A percentile compares a stretch with the other conserved stretches of the same genome.
Conservation (phyloP, 306 rosid species). For the Vigna trinervia region DNA sequence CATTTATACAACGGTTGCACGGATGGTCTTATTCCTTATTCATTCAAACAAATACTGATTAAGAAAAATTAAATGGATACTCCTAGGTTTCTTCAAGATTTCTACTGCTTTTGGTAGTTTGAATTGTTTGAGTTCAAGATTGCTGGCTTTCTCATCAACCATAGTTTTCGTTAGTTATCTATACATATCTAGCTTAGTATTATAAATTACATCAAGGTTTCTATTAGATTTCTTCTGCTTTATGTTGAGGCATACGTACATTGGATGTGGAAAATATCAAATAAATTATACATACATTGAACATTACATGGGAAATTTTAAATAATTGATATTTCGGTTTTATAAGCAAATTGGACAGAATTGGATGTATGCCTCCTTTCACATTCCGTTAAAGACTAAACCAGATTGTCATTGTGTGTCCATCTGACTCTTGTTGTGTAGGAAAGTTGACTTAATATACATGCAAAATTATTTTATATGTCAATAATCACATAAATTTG, state of each 20-base stretch:
- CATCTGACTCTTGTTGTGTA: too few relatives aligned
- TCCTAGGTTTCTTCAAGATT: slow-evolving; percentile 24
- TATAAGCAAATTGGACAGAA: neutral
- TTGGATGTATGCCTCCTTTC: neutral
- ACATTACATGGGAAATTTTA: too few relatives aligned
- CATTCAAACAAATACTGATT: slow-evolving; percentile 37
- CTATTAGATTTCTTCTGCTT: neutral
- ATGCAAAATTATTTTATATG: neutral
- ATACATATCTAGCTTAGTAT: neutral
- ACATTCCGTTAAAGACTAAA: neutral
- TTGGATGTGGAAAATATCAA: slow-evolving; percentile 3
- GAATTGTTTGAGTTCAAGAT: neutral
- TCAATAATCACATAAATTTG: neutral
- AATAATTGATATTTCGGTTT: too few relatives aligned
- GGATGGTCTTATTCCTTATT: slow-evolving; percentile 42
- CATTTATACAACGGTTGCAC: neutral
- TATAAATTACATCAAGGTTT: neutral
- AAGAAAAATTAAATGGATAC: slow-evolving; percentile 42
- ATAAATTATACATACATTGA: neutral
- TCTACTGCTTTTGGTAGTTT: slow-evolving; percentile 9
- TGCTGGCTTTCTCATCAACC: neutral
- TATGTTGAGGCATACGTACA: neutral
- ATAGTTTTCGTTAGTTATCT: neutral
- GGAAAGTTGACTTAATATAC: neutral
- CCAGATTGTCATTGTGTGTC: neutral